phyloP scores from a whole-genome alignment of 2,329 filamentous ascomycete genomes.

The Penicillium sp. region DNA sequence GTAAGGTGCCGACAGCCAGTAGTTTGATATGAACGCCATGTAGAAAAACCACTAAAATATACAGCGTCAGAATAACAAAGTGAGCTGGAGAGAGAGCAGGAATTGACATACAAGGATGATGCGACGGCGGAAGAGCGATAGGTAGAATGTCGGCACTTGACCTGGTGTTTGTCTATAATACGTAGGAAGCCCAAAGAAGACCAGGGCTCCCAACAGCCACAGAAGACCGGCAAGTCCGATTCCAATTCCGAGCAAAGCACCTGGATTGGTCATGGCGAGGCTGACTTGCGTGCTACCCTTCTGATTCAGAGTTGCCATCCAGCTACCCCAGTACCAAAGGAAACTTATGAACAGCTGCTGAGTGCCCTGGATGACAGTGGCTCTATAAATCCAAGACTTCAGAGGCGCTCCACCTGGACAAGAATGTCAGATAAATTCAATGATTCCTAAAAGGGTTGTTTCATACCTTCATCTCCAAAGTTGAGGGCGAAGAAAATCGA shows the following conservation, averaged over 20 bases:
- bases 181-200: conserved; percentile 65
- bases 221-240: conserved; percentile 45
- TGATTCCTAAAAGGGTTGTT: neutral
- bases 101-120: conserved; percentile 44
- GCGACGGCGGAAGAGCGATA: conserved; percentile 60
- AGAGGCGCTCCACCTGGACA: conserved; percentile 2
- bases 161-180: conserved; percentile 66
- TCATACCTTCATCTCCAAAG: conserved; percentile 68
- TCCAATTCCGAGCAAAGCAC: conserved; percentile 4
- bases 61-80: neutral
- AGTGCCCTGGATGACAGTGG: conserved; percentile 69
- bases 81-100: conserved; percentile 55
- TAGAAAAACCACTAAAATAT: conserved; percentile 61
- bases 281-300: neutral
- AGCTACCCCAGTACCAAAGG: conserved; percentile 70
- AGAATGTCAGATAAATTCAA: conserved; percentile 1
- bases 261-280: conserved; percentile 1
- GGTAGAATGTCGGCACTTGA: conserved; percentile 63
- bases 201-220: conserved; percentile 60
- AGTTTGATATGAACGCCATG: conserved; percentile 64
- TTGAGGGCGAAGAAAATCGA: conserved; percentile 71
- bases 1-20: conserved; percentile 64
- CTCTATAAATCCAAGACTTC: conserved; percentile 65
- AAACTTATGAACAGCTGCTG: conserved; percentile 69
- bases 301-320: conserved; percentile 43